A percentile compares a stretch with the other conserved stretches of the same genome.
Conservation (phyloP, 495 filamentous ascomycete genomes). For the Gamarada debralockiae region DNA sequence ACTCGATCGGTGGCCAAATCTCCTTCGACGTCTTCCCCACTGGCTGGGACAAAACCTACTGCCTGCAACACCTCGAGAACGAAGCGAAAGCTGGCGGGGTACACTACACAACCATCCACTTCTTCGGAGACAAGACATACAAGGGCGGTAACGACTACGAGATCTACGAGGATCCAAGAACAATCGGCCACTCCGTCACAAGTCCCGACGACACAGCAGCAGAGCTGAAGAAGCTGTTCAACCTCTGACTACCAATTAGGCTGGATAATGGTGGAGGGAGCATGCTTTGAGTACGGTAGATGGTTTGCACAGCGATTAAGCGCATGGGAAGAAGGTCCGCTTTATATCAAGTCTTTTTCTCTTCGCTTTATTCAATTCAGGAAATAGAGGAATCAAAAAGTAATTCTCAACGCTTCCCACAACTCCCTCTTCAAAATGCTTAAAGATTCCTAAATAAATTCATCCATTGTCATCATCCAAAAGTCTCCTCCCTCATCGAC, state of each 20-base stretch:
- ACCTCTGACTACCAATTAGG: constrained; percentile 43
- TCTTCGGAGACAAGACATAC: constrained; percentile 94
- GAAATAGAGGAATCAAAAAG: not conserved
- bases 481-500: constrained; percentile 33
- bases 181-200: constrained; percentile 77
- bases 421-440: constrained; percentile 21
- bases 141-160: constrained; percentile 93
- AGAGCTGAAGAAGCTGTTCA: constrained; percentile 75
- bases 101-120: constrained; percentile 84
- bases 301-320: not conserved
- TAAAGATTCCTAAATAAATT: constrained; percentile 4
- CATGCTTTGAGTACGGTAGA: constrained; percentile 2
- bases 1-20: constrained; percentile 92
- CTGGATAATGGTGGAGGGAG: not conserved
- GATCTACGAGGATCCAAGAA: constrained; percentile 78
- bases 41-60: constrained; percentile 99
- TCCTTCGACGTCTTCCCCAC: constrained; percentile 97
- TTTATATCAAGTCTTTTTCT: not conserved
- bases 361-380: not conserved
- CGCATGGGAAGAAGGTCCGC: not conserved
- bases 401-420: constrained; percentile 14
- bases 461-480: not conserved
- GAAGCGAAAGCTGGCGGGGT: constrained; percentile 71
- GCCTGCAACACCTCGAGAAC: constrained; percentile 77
- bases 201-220: constrained; percentile 76